phyloP scores from a whole-genome alignment of 1,139 yeast genomes.

The Geotrichum fermentans region DNA sequence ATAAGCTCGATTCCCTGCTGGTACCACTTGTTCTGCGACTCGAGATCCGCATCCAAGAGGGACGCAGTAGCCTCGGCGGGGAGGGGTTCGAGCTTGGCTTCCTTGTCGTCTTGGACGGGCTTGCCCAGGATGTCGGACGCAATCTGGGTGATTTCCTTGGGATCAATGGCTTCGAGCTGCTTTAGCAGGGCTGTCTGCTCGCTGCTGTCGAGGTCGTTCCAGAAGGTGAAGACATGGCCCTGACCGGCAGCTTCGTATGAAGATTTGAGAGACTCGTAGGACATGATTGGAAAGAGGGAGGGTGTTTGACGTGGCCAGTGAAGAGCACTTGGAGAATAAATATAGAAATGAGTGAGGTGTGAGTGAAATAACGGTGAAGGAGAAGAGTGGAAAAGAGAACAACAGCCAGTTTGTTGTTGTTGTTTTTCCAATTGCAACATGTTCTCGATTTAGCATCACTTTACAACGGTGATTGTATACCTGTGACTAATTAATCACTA shows the following conservation, averaged over 20 bases:
- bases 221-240: slow-evolving; percentile 41
- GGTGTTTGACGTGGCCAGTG: too few species aligned
- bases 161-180: slow-evolving; percentile 39
- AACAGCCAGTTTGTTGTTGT: neutral
- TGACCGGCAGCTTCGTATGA: slow-evolving; percentile 39
- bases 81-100: slow-evolving; percentile 33
- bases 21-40: slow-evolving; percentile 44
- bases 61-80: slow-evolving; percentile 39
- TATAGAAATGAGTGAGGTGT: neutral
- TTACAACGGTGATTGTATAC: neutral
- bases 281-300: neutral
- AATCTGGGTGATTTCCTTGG: slow-evolving; percentile 32
- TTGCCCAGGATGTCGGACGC: slow-evolving; percentile 29
- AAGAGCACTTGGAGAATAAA: neutral
- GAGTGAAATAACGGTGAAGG: neutral
- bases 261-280: slow-evolving; percentile 23
- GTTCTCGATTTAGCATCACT: neutral
- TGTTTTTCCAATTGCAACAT: too few species aligned
- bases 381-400: neutral
- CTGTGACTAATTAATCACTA: neutral
- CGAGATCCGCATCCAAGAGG: slow-evolving; percentile 29
- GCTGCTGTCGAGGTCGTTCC: slow-evolving; percentile 33
- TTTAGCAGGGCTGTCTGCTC: slow-evolving; percentile 31
- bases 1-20: slow-evolving; percentile 65
- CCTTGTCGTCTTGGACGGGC: slow-evolving; percentile 14